Base-by-base conservation (phyloP, 176 grass and related monocot genomes). In the Dactylis glomerata region DNA sequence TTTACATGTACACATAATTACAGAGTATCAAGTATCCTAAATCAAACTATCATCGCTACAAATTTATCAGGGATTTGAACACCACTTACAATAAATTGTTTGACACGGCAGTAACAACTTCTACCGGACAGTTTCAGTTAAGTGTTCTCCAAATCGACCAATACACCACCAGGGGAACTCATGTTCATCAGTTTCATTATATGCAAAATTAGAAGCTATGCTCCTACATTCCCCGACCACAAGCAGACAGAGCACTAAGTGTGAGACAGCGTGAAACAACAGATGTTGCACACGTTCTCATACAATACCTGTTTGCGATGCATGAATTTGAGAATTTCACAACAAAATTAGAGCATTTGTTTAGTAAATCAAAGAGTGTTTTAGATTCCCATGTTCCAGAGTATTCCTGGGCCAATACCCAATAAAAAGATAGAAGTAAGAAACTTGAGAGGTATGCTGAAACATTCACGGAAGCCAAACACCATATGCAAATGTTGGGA, bases 401-500 rank as follows among this genome's bases (percentile, higher is more conserved):
- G 8, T 28, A 44, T 15, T 19, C 72, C 32, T 26, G 17, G 8
- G 13, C 8, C 41, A 45, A 16, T 57, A 51, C 30, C 17, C 22
- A 65, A 33, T 22, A 2, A 32, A 47, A 71, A 46, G 37, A 37
- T 13, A 77, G 9, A 76, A 45, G 30, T 1, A 6, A 5, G 47
- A 76, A 3, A 50, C 11, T 19, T 11, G 36, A 61, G 51, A 32
- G 5, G 8, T 28, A 58, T 12, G 5, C 22, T 3, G 14, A 74
- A 13, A 31, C 15, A 34, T 40, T 65, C 40, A 56, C 56, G 45
- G 34, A 66, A 75, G 52, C 42, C 32, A 72, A 82, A 26, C 61
- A 86, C 22, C 20, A 69, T 40, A 36, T 69, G 73, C 72, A 66
- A 41, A 69, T 78, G 33, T 49, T 62, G 20, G 67, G 26, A 77